phyloP scores from a whole-genome alignment of 208 protist genomes.

The Acanthamoeba royreba region DNA sequence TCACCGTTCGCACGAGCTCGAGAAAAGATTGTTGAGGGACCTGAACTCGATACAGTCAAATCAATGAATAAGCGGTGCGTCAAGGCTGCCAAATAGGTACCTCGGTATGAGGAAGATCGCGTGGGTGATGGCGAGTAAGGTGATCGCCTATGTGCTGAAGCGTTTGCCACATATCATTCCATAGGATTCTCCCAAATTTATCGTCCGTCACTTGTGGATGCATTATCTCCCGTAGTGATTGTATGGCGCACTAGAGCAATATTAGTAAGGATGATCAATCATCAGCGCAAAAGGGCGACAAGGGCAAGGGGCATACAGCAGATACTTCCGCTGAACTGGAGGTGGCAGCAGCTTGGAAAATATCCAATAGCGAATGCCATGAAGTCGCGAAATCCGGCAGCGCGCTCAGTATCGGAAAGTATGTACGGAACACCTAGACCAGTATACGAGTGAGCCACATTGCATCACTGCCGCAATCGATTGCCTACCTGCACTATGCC shows the following conservation, averaged over 20 bases:
- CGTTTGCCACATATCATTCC: constrained; percentile 6
- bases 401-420: not conserved
- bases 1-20: constrained; percentile 22
- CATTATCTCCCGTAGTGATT: constrained; percentile 17
- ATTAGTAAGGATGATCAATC: not conserved
- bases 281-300: not conserved
- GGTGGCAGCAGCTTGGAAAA: not conserved
- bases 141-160: not conserved
- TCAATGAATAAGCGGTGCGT: not conserved
- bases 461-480: not conserved
- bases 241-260: not conserved
- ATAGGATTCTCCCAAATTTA: not conserved
- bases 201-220: not conserved
- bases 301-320: not conserved
- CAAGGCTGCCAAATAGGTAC: not conserved
- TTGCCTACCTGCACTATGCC: constrained; percentile 39
- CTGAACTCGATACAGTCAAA: not conserved
- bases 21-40: constrained; percentile 22
- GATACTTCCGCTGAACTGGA: not conserved
- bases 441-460: not conserved
- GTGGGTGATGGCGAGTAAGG: not conserved
- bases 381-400: not conserved
- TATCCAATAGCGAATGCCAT: not conserved
- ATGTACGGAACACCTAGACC: constrained; percentile 34
- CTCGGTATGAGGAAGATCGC: not conserved